Percentiles rank a stretch among this genome's conserved stretches.
phyloP scores from a whole-genome alignment of 176 grass and related monocot species.

The Canna indica region DNA sequence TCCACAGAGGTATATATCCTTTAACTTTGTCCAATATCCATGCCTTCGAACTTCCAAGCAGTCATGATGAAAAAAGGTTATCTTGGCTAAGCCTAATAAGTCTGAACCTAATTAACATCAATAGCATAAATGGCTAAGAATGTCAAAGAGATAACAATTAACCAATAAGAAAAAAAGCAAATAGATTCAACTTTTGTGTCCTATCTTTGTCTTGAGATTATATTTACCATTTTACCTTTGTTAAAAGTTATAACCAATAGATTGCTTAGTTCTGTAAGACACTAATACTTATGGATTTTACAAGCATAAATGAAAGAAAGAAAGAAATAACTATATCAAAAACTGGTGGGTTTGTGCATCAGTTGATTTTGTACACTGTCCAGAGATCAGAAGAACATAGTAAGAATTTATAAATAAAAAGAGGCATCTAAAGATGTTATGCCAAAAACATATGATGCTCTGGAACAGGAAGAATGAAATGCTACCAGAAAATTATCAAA shows the following conservation, averaged over 20 bases:
- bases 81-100: too few species aligned
- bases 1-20: too few species aligned
- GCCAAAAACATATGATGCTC: neutral
- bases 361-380: too few species aligned
- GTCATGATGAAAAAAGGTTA: too few species aligned
- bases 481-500: neutral
- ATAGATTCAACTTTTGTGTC: neutral
- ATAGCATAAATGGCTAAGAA: neutral
- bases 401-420: neutral
- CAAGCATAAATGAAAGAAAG: too few species aligned
- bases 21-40: too few species aligned
- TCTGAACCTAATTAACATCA: too few species aligned
- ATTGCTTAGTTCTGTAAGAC: neutral
- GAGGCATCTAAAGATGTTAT: neutral
- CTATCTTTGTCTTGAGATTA: neutral
- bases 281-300: neutral
- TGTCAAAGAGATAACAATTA: neutral
- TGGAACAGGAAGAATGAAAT: neutral
- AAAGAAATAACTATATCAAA: too few species aligned
- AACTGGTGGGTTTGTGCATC: neutral
- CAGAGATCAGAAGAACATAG: too few species aligned
- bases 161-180: neutral
- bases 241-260: too few species aligned
- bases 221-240: neutral
- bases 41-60: too few species aligned